Base-by-base conservation (phyloP, 257 asterid genomes). In the Capsicum pubescens region DNA sequence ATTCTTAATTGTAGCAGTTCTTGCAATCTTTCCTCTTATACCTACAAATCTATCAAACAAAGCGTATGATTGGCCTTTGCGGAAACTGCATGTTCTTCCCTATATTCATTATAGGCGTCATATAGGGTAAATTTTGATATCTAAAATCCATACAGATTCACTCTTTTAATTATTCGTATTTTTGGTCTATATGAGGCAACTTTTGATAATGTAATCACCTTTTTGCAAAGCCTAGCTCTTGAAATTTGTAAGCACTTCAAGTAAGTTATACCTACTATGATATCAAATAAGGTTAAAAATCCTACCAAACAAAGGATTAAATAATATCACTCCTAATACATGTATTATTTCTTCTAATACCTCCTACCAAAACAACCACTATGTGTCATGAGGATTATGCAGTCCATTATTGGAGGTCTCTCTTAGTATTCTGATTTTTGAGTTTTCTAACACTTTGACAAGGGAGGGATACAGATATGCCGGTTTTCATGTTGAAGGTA, bases 191-290 rank as follows among this genome's bases (percentile, higher is more conserved):
- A 1, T 72, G 42, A 48, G 21, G 82, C 83, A 71, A 59, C 85
- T 87, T 82, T 81, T 78, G 84, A 46, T n/a, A 80, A 82, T 88
- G 87, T 52, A 6, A 82, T 32, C 16, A 19, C 84, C 56, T 86
- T 19, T 79, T 48, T 90, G 3, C 39, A 36, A 36, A 36, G 92
- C 98, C 99, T 35, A n/a, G n/a, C n/a, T n/a, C 95, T 76, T 97
- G 99, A 98, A 93, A 92, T 90, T 78, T 95, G 88, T 93, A 90
- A 84, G 97, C 98, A 26, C 83, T 96, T 89, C 98, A 93, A 90
- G 89, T 89, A n/a, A 36, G 3, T 36, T 36, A 36, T 36, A 36
- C 3, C 1, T 3, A 1, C 2, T 36, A 36, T 36, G 3, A 1
- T 36, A 36, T 36, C 39, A 36, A 36, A 36, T 36, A 36, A 3